Base-by-base conservation (phyloP, 176 grass and related monocot species). In the Microstegium vimineum region DNA sequence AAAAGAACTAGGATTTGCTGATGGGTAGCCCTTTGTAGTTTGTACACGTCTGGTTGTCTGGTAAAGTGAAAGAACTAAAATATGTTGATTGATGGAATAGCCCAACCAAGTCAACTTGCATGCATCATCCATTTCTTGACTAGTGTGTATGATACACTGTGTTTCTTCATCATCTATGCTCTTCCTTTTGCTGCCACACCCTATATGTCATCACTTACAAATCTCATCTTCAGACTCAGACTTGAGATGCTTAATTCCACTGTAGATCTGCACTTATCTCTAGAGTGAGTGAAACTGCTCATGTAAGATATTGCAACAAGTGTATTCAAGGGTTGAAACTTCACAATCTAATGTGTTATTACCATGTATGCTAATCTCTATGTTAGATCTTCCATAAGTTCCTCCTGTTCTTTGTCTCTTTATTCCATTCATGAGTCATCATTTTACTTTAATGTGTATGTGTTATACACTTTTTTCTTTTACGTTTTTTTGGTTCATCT, bases 261-360 rank as follows among this genome's bases (percentile, higher is more conserved):
- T 85, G 85, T 89, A 77, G 83, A 92, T 84, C 76, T 90, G 69
- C 89, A 94, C 77, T 86, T 92, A 84, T 94, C 89, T 88, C 83
- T 82, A 92, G 68, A 87, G 85, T 69, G 81, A 92, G 38, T 83
- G 90, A 87, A 88, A 81, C 87, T 25, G 17, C 38, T 20, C 32
- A 34, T 35, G 20, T 28, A 66, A 63, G 11, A 49, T 79, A 49
- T 63, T 62, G 65, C 16, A 72, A 33, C 25, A 86, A 40, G 28
- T 79, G 30, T 79, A 47, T 85, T 66, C 11, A 35, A 59, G 20
- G 69, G 43, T 27, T 22, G 36, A 56, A 57, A 45, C 47, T 6
- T 31, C 62, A 61, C 49, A 76, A 14, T 16, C 62, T 41, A 27
- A 46, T 74, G 37, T 82, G 17, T 33, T 25, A 30, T n/a, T 6